Conservation (phyloP, 2,329 filamentous ascomycete species). For the Rutstroemia sp. region DNA sequence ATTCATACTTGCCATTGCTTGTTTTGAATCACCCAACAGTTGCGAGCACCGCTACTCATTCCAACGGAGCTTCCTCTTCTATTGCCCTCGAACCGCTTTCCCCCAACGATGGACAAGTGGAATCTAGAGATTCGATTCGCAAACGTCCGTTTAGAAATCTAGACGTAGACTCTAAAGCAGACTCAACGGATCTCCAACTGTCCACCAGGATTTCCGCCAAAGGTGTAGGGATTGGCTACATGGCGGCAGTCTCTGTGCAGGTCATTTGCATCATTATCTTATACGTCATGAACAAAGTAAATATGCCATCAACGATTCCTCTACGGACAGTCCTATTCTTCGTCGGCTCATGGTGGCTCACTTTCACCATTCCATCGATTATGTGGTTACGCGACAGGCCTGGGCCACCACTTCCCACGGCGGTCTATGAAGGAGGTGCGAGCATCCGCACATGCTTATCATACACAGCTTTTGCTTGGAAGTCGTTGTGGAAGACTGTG, state of each 20-base stretch:
- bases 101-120: not conserved
- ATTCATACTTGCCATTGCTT: constrained; percentile 86
- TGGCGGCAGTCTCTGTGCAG: constrained; percentile 77
- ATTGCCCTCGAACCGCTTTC: constrained; percentile 15
- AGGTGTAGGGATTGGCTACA: constrained; percentile 89
- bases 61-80: constrained; percentile 5
- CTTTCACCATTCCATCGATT: constrained; percentile 83
- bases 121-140: not conserved
- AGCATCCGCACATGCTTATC: constrained; percentile 47
- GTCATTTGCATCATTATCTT: constrained; percentile 72
- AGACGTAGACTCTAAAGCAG: constrained; percentile 27
- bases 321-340: constrained; percentile 81
- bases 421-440: constrained; percentile 1
- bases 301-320: constrained; percentile 56
- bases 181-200: constrained; percentile 63
- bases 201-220: constrained; percentile 86
- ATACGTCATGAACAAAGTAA: constrained; percentile 41
- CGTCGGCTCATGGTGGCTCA: constrained; percentile 86
- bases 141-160: not conserved
- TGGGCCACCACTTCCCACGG: constrained; percentile 64
- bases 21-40: constrained; percentile 68
- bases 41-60: not conserved
- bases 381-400: constrained; percentile 84
- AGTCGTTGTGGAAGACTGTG: constrained; percentile 72
- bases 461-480: constrained; percentile 82